phyloP scores from a whole-genome alignment of 306 rosid genomes.

The Cicer cuneatum region DNA sequence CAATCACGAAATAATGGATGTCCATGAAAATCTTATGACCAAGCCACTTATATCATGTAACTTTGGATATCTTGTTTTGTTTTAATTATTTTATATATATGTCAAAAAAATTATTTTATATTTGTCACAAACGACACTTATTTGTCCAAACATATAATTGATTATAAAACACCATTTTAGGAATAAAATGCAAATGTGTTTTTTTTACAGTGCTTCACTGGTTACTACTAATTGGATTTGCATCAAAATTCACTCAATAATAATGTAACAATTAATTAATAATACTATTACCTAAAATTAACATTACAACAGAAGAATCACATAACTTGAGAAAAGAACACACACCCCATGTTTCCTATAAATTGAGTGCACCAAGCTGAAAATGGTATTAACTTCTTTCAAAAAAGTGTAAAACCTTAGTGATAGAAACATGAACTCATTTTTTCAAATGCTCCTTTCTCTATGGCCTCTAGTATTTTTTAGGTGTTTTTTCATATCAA shows the following conservation, averaged over 20 bases:
- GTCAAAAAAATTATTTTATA: too few species aligned
- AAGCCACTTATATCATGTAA: constrained; percentile 19
- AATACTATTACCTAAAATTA: background rate
- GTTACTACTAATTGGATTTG: background rate
- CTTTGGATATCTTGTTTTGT: constrained; percentile 23
- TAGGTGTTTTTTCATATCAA: constrained; percentile 14
- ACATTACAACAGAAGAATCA: background rate
- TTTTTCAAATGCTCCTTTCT: constrained; percentile 12
- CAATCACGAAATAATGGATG: constrained; percentile 28
- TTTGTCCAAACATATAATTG: background rate
- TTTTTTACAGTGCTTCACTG: background rate
- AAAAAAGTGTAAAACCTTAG: constrained; percentile 10
- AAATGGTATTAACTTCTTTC: constrained; percentile 10
- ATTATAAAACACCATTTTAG: background rate
- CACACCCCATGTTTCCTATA: constrained; percentile 19
- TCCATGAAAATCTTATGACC: constrained; percentile 39
- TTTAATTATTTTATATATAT: too few species aligned
- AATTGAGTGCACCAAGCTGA: constrained; percentile 25
- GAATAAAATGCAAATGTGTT: background rate
- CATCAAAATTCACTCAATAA: background rate
- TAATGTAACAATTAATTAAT: background rate
- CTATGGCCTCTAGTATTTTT: constrained; percentile 16
- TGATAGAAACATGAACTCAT: constrained; percentile 28
- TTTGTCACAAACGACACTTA: background rate
- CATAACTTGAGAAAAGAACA: background rate